Evolutionary conservation across 2,329 filamentous ascomycete genomes (phyloP).

Genomic region (Cladosporium phlei): DNA sequence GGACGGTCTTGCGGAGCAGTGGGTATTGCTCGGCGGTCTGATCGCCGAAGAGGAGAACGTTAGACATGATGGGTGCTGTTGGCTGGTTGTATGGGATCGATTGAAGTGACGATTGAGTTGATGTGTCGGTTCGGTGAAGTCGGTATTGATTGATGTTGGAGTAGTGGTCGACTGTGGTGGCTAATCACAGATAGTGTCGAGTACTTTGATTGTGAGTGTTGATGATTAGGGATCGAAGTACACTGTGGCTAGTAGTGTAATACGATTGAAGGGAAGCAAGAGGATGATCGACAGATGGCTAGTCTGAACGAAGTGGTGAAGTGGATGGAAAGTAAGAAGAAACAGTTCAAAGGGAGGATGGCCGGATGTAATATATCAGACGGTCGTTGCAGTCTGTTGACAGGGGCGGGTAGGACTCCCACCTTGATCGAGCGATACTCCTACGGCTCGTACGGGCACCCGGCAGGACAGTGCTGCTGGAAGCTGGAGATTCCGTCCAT

Average conservation of each 20-base stretch:
- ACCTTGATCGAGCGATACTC: constrained; percentile 13
- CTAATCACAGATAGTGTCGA: constrained; percentile 29
- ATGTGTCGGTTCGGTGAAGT: background rate
- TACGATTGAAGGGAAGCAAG: constrained; percentile 17
- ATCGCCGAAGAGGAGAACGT: constrained; percentile 63
- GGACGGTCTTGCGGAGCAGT: constrained; percentile 50
- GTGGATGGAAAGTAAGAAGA: constrained; percentile 6
- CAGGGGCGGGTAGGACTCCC: constrained; percentile 8
- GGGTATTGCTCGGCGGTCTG: constrained; percentile 64
- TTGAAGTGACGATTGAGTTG: constrained; percentile 12
- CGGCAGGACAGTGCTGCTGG: constrained; percentile 13
- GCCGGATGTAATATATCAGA: constrained; percentile 13
- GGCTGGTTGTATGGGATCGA: constrained; percentile 9
- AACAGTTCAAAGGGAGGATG: constrained; percentile 3
- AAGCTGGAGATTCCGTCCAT: constrained; percentile 14
- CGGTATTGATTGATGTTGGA: background rate
- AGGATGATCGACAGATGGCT: constrained; percentile 30
- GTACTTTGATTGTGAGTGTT: constrained; percentile 1
- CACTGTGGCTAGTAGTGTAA: constrained; percentile 14
- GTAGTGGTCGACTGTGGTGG: constrained; percentile 26
- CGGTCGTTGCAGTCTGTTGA: constrained; percentile 14
- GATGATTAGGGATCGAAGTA: constrained; percentile 7
- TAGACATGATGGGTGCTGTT: constrained; percentile 33
- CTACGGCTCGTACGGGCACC: constrained; percentile 10
- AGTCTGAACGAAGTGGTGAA: constrained; percentile 23